These are phyloP conservation scores for Eutypa lata DNA, from an alignment of 2,329 filamentous ascomycete genomes.

Conservation along the genomic window DNA sequence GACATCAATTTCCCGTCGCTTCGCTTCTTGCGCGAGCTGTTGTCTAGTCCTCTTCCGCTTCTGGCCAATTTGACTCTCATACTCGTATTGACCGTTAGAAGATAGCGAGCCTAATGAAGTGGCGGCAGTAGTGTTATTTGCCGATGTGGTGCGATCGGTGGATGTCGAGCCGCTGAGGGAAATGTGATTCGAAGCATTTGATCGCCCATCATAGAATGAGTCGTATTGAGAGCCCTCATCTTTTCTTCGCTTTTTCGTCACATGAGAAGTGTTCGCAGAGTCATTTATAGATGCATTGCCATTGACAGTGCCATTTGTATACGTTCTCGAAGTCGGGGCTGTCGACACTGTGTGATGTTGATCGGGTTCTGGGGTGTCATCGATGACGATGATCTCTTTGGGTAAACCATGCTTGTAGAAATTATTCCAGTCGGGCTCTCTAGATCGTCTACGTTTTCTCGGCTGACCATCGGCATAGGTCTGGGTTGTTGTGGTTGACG, in stretches of 20 bases:
- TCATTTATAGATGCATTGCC: slow-evolving; percentile 30
- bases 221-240: slow-evolving; percentile 62
- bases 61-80: slow-evolving; percentile 69
- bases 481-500: slow-evolving; percentile 27
- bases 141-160: slow-evolving; percentile 78
- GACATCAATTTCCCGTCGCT: slow-evolving; percentile 69
- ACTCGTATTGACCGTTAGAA: slow-evolving; percentile 61
- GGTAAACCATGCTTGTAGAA: slow-evolving; percentile 83
- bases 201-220: slow-evolving; percentile 66
- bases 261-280: slow-evolving; percentile 40
- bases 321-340: slow-evolving; percentile 32
- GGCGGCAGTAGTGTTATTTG: slow-evolving; percentile 82
- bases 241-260: slow-evolving; percentile 73
- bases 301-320: slow-evolving; percentile 29
- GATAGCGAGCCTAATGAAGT: slow-evolving; percentile 77
- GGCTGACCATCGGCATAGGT: slow-evolving; percentile 27
- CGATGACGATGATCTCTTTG: slow-evolving; percentile 82
- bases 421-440: slow-evolving; percentile 71
- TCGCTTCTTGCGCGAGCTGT: slow-evolving; percentile 78
- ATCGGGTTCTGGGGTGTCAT: slow-evolving; percentile 63
- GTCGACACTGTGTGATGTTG: slow-evolving; percentile 29
- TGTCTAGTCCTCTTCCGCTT: slow-evolving; percentile 84
- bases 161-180: slow-evolving; percentile 73
- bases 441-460: slow-evolving; percentile 55
- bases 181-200: slow-evolving; percentile 68